phyloP scores from a whole-genome alignment of 169 alveolate genomes.

The Plasmodium sp. region DNA sequence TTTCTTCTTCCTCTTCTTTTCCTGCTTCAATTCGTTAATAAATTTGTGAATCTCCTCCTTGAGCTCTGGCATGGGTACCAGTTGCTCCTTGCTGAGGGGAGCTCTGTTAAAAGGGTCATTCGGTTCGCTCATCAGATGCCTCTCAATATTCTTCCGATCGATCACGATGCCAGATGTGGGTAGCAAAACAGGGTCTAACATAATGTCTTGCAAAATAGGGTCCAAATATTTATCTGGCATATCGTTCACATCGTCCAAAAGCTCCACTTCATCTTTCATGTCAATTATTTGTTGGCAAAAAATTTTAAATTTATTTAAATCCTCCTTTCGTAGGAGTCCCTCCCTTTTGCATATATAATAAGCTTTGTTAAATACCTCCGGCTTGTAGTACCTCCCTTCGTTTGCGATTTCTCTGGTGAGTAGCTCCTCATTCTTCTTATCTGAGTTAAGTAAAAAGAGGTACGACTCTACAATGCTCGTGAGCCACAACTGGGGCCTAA shows the following conservation, averaged over 20 bases:
- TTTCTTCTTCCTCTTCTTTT: conserved; percentile 30
- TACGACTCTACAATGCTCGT: conserved; percentile 82
- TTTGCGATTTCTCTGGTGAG: conserved; percentile 74
- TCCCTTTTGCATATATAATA: conserved; percentile 86
- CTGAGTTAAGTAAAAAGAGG: conserved; percentile 75
- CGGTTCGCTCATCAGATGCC: conserved; percentile 93
- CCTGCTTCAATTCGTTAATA: conserved; percentile 73
- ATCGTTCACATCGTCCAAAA: conserved; percentile 79
- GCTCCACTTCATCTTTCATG: conserved; percentile 74
- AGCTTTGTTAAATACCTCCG: conserved; percentile 82
- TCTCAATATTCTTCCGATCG: conserved; percentile 93
- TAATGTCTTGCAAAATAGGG: conserved; percentile 92
- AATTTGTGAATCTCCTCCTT: conserved; percentile 85
- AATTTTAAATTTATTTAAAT: conserved; percentile 75
- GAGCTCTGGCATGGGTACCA: conserved; percentile 91
- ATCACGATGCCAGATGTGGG: conserved; percentile 92
- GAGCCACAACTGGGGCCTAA: conserved; percentile 88
- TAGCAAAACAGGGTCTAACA: conserved; percentile 94
- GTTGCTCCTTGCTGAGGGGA: conserved; percentile 90
- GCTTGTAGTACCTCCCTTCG: conserved; percentile 88
- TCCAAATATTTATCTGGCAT: conserved; percentile 93
- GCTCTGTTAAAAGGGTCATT: conserved; percentile 94
- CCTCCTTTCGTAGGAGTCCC: conserved; percentile 76
- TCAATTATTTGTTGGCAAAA: conserved; percentile 70
- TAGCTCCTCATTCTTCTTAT: conserved; percentile 34